phyloP scores from a whole-genome alignment of 2,329 filamentous ascomycete species.

The Orbilia brochopaga region DNA sequence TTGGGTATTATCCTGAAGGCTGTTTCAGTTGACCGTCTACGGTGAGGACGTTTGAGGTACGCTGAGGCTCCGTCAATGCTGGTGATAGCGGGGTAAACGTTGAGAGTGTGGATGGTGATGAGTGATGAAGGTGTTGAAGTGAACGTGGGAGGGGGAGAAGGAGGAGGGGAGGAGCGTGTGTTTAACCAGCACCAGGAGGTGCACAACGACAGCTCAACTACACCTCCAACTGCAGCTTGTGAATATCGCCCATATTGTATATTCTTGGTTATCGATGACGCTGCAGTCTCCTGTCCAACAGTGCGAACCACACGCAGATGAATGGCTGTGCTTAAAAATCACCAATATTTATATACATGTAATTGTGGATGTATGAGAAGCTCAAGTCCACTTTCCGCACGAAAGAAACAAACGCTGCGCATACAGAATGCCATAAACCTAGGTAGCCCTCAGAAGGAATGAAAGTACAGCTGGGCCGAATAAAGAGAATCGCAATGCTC shows the following conservation, averaged over 20 bases:
- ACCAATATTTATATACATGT: neutral
- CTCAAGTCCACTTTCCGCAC: too few relatives aligned
- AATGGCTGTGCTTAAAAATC: neutral
- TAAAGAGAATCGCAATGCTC: too few relatives aligned
- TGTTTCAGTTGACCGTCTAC: conserved; percentile 11
- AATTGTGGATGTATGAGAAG: too few relatives aligned
- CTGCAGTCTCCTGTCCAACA: conserved; percentile 3
- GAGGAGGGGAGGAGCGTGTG: neutral
- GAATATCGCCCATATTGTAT: neutral
- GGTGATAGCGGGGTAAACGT: neutral
- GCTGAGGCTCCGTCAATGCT: neutral
- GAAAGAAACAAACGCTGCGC: too few relatives aligned
- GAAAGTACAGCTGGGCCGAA: too few relatives aligned
- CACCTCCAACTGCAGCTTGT: neutral
- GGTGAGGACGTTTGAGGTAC: neutral
- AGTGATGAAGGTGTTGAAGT: conserved; percentile 1
- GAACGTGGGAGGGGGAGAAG: conserved; percentile 1
- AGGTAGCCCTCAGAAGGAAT: too few relatives aligned
- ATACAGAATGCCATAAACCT: conserved; percentile 7
- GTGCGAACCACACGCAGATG: conserved; percentile 6
- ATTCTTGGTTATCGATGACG: neutral
- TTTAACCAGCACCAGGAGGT: neutral
- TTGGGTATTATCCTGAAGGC: conserved; percentile 41
- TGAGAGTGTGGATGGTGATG: conserved; percentile 16
- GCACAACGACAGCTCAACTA: too few relatives aligned